Percentiles rank a stretch among this genome's conserved stretches.
Conservation (phyloP, 139 green algal genomes). For the Picochlorum sp. region DNA sequence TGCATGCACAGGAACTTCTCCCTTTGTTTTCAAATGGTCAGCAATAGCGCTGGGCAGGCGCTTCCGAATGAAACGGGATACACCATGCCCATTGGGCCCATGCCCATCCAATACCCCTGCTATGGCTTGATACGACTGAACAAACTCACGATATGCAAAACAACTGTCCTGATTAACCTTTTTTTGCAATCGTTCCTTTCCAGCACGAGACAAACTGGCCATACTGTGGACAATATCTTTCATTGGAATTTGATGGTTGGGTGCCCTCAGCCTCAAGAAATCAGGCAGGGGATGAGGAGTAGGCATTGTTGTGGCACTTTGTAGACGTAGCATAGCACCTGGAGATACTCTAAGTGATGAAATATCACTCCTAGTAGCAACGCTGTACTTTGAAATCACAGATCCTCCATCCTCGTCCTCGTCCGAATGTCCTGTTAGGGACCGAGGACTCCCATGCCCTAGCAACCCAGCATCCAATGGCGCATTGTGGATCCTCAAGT, state of each 20-base stretch:
- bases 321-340: constrained; percentile 7
- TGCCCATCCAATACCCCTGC: constrained; percentile 79
- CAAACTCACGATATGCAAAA: constrained; percentile 75
- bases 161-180: constrained; percentile 86
- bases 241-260: constrained; percentile 9
- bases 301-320: not conserved
- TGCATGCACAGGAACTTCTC: constrained; percentile 1
- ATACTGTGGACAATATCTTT: constrained; percentile 27
- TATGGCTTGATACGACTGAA: constrained; percentile 57
- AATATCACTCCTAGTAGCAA: not conserved
- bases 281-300: constrained; percentile 5
- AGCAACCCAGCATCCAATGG: no score
- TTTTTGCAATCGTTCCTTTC: constrained; percentile 63
- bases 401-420: not conserved
- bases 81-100: constrained; percentile 63
- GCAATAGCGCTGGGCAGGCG: constrained; percentile 64
- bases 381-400: not conserved
- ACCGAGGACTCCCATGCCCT: no score
- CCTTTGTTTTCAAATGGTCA: constrained; percentile 40
- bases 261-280: not conserved
- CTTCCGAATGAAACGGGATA: constrained; percentile 64
- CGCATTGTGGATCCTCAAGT: not conserved
- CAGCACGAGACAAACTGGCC: constrained; percentile 62
- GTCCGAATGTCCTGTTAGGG: no score
- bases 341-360: not conserved